These are phyloP conservation scores for Collybiopsis luxurians DNA, from an alignment of 768 basidiomycete genomes.

Conservation along the genomic window DNA sequence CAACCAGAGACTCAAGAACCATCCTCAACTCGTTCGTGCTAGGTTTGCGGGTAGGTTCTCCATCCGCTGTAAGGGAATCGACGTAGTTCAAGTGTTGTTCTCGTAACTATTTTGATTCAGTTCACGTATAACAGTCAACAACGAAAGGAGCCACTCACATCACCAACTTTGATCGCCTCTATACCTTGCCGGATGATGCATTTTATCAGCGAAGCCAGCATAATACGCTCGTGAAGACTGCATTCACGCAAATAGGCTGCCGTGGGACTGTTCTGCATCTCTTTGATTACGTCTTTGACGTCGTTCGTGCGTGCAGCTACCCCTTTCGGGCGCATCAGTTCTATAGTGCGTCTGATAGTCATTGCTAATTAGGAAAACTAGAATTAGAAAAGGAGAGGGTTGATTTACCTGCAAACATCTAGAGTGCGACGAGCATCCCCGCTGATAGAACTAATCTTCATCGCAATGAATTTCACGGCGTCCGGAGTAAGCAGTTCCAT, in stretches of 20 bases:
- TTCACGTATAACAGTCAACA: constrained; percentile 2
- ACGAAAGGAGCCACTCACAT: constrained; percentile 43
- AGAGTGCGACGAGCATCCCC: constrained; percentile 93
- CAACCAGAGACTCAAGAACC: constrained; percentile 73
- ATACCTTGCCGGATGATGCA: constrained; percentile 83
- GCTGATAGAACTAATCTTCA: constrained; percentile 66
- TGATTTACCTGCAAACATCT: constrained; percentile 78
- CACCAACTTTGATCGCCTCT: constrained; percentile 83
- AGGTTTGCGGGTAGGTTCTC: constrained; percentile 58
- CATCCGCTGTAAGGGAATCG: constrained; percentile 55
- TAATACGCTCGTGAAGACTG: constrained; percentile 84
- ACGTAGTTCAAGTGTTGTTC: constrained; percentile 75
- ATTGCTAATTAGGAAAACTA: not conserved
- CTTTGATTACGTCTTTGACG: constrained; percentile 74
- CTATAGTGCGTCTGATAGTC: constrained; percentile 68
- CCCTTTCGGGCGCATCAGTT: constrained; percentile 57
- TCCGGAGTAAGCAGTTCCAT: constrained; percentile 55
- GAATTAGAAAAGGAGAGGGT: not conserved
- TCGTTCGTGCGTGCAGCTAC: constrained; percentile 64
- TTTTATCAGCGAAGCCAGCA: constrained; percentile 81
- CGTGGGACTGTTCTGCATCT: constrained; percentile 90
- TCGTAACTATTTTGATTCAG: constrained; percentile 46
- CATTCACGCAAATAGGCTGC: constrained; percentile 80
- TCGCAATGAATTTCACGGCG: constrained; percentile 84
- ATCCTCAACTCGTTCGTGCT: constrained; percentile 59